Evolutionary conservation across 768 basidiomycete genomes (phyloP).

Genomic region (Kwoniella europaea): DNA sequence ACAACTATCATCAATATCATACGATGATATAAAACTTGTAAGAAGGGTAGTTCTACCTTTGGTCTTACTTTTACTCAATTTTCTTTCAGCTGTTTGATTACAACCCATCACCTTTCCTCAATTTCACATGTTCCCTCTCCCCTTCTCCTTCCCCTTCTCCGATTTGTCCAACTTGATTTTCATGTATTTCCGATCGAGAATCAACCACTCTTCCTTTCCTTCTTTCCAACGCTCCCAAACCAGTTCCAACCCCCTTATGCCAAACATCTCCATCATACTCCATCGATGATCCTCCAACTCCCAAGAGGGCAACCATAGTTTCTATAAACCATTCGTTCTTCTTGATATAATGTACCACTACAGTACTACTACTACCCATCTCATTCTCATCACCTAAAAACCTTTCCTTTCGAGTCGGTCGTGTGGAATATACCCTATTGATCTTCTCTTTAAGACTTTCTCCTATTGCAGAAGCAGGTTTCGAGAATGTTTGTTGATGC

Average conservation of each 20-base stretch:
- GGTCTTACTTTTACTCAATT: too few relatives aligned
- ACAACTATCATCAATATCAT: too few relatives aligned
- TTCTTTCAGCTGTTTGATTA: not conserved
- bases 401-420: conserved; percentile 45
- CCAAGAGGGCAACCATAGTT: conserved; percentile 84
- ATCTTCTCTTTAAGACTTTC: conserved; percentile 37
- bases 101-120: conserved; percentile 18
- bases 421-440: conserved; percentile 35
- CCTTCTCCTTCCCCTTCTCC: not conserved
- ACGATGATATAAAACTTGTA: too few relatives aligned
- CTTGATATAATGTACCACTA: conserved; percentile 97
- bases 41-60: too few relatives aligned
- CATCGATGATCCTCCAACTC: conserved; percentile 43
- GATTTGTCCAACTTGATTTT: not conserved
- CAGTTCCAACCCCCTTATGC: conserved; percentile 31
- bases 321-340: conserved; percentile 95
- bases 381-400: conserved; percentile 63
- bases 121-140: conserved; percentile 10
- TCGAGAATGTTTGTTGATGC: conserved; percentile 30
- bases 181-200: not conserved
- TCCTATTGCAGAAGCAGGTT: not conserved
- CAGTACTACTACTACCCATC: conserved; percentile 71
- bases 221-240: conserved; percentile 28
- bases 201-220: conserved; percentile 31
- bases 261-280: conserved; percentile 31